phyloP scores from a whole-genome alignment of 169 alveolate genomes.

The Amoebophrya sp. region DNA sequence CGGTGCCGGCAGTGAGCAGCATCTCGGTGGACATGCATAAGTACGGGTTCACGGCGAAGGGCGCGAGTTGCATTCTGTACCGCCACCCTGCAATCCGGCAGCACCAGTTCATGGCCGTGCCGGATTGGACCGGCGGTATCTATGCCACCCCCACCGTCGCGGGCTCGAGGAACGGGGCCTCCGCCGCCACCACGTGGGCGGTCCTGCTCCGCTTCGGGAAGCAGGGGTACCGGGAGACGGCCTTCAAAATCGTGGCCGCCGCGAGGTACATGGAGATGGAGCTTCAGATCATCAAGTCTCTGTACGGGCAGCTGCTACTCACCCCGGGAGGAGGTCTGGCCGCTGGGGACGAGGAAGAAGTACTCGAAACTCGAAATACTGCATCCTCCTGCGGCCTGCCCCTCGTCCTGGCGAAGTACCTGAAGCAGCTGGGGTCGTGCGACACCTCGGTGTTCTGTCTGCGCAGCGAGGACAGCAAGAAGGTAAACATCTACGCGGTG shows the following conservation, averaged over 20 bases:
- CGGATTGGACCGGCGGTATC: constrained; percentile 64
- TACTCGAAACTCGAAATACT: too few species aligned
- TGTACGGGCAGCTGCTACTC: too few species aligned
- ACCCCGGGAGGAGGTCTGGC: too few species aligned
- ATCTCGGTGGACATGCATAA: constrained; percentile 65
- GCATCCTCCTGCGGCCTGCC: neutral
- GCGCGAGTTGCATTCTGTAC: constrained; percentile 52
- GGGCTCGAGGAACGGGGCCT: neutral
- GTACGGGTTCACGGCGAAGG: constrained; percentile 68
- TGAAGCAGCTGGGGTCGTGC: neutral
- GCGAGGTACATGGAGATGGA: too few species aligned
- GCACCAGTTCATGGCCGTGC: constrained; percentile 35
- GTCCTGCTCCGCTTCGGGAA: constrained; percentile 28
- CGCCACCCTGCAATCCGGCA: constrained; percentile 44
- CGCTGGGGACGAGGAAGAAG: too few species aligned
- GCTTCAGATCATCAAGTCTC: too few species aligned
- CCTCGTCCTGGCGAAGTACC: neutral
- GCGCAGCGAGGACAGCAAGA: neutral
- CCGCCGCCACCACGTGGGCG: constrained; percentile 30
- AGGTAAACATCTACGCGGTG: neutral
- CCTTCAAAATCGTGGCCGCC: too few species aligned
- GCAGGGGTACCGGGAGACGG: neutral
- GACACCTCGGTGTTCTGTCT: neutral
- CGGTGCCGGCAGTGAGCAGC: too few species aligned
- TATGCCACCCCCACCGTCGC: constrained; percentile 50